Conservation (phyloP, 495 filamentous ascomycete genomes). For the Penicillium pancosmium region DNA sequence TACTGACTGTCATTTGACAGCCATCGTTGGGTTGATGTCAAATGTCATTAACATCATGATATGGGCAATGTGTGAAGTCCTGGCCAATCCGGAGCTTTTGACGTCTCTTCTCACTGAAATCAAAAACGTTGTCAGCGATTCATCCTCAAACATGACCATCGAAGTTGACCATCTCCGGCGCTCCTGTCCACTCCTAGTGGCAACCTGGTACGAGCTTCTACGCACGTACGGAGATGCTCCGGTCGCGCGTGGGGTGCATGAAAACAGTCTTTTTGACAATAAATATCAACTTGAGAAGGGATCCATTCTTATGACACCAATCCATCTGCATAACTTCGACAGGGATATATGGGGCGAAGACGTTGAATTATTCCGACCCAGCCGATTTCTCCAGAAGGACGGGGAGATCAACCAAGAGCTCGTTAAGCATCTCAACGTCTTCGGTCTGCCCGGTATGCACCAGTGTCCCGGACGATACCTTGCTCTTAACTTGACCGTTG, state of each 20-base stretch:
- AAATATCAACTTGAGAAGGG: not conserved
- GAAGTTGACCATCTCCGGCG: not conserved
- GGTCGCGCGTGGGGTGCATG: constrained; percentile 1
- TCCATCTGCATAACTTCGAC: not conserved
- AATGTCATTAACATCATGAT: constrained; percentile 3
- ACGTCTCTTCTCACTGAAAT: not conserved
- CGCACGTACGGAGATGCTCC: constrained; percentile 1
- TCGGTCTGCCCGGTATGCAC: constrained; percentile 1
- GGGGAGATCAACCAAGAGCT: constrained; percentile 1
- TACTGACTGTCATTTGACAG: constrained; percentile 2
- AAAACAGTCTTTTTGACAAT: not conserved
- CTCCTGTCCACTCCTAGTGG: not conserved
- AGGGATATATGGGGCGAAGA: not conserved
- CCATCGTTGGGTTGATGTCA: not conserved
- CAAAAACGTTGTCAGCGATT: not conserved
- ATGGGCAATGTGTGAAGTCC: constrained; percentile 3
- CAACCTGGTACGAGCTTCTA: constrained; percentile 1
- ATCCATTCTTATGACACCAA: not conserved
- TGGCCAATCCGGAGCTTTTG: constrained; percentile 3
- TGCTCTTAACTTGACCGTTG: not conserved
- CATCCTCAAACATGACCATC: not conserved
- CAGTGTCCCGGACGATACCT: not conserved
- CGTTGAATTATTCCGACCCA: constrained; percentile 1
- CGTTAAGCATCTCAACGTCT: not conserved
- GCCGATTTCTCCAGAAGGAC: not conserved